These are phyloP conservation scores for Mycena galericulata DNA, from an alignment of 768 basidiomycete genomes.

Conservation along the genomic window DNA sequence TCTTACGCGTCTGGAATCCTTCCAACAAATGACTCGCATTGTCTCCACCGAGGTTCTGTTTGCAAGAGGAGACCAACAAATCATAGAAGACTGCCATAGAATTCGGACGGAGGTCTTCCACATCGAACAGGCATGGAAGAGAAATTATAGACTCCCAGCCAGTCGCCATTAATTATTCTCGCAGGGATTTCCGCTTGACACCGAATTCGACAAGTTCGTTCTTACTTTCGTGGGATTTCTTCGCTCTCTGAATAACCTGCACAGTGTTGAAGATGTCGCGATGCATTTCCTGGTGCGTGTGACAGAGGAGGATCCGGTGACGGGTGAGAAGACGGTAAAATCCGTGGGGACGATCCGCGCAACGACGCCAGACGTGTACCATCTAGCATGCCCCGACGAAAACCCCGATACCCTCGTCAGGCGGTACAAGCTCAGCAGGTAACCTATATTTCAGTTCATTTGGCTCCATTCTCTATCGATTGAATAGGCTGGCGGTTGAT, in stretches of 20 bases:
- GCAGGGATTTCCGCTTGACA: conserved; percentile 79
- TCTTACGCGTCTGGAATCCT: too few relatives aligned
- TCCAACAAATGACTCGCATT: too few relatives aligned
- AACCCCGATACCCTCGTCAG: conserved; percentile 36
- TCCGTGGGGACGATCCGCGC: conserved; percentile 81
- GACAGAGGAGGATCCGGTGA: conserved; percentile 35
- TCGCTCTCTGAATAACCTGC: conserved; percentile 15
- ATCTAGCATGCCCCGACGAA: too few relatives aligned
- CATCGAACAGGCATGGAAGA: conserved; percentile 44
- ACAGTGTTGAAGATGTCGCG: conserved; percentile 71
- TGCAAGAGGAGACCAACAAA: conserved; percentile 59
- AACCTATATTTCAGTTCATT: not conserved
- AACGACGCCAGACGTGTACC: conserved; percentile 45
- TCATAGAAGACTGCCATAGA: conserved; percentile 54
- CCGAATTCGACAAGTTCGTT: conserved; percentile 80
- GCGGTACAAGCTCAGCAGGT: conserved; percentile 75
- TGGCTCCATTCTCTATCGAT: not conserved
- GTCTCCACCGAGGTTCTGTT: conserved; percentile 18
- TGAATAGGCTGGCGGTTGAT: conserved; percentile 68
- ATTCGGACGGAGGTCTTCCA: conserved; percentile 27
- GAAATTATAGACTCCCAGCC: conserved; percentile 42
- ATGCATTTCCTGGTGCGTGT: conserved; percentile 82
- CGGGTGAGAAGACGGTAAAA: conserved; percentile 56
- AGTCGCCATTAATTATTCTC: conserved; percentile 48
- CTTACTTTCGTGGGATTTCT: conserved; percentile 29